Evolutionary conservation across 108 stramenopile species (phyloP).

Genomic region (Fragilaria radians): DNA sequence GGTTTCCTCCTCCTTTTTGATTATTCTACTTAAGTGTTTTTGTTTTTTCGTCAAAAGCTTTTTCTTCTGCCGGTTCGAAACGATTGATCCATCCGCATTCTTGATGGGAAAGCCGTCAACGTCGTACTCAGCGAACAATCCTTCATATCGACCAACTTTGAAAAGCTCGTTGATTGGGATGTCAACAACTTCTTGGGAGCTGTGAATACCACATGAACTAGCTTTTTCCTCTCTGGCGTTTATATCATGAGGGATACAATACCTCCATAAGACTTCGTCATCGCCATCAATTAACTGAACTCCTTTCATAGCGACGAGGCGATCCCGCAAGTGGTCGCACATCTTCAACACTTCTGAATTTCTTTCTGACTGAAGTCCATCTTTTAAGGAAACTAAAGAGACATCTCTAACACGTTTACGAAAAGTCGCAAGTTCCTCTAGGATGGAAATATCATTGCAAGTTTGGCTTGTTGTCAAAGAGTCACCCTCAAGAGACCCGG

Average conservation of each 20-base stretch:
- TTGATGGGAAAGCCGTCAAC: slow-evolving; percentile 41
- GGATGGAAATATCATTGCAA: slow-evolving; percentile 7
- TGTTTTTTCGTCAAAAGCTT: slow-evolving; percentile 47
- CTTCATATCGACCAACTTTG: slow-evolving; percentile 35
- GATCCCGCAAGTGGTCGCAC: slow-evolving; percentile 71
- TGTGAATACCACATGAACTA: background rate
- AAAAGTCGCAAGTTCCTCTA: slow-evolving; percentile 55
- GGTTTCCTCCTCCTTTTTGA: too few species aligned
- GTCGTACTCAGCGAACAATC: slow-evolving; percentile 24
- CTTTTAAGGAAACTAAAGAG: slow-evolving; percentile 33
- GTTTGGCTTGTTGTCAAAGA: slow-evolving; percentile 1
- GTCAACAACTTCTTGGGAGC: background rate
- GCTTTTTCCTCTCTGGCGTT: background rate
- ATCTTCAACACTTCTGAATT: slow-evolving; percentile 39
- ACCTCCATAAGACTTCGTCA: background rate
- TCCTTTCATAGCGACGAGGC: slow-evolving; percentile 44
- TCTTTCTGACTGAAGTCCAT: slow-evolving; percentile 1
- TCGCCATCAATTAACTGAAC: slow-evolving; percentile 33
- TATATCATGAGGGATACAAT: slow-evolving; percentile 1
- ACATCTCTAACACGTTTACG: slow-evolving; percentile 43
- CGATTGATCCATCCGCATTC: slow-evolving; percentile 41
- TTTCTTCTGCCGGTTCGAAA: slow-evolving; percentile 42
- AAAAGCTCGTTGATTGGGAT: slow-evolving; percentile 34
- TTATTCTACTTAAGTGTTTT: too few species aligned
- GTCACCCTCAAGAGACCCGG: slow-evolving; percentile 31